Base-by-base conservation (phyloP, 2,329 filamentous ascomycete genomes). In the Ascochyta clinopodiicola region DNA sequence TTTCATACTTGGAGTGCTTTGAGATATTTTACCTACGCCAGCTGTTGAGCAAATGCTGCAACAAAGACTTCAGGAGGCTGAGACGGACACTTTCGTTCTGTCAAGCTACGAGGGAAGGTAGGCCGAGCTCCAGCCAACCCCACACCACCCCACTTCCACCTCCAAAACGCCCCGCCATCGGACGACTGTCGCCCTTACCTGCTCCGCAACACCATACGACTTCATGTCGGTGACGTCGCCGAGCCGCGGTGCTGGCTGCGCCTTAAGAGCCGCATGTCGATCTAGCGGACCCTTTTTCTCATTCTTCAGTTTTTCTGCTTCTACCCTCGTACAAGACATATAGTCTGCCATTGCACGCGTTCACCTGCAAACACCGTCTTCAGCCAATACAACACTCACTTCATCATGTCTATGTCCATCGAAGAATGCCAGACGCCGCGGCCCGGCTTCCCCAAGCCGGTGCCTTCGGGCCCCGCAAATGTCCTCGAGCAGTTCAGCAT, bases 381-480 rank as follows among this genome's bases (percentile, higher is more conserved):
- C 4, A 6, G 22, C 22, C 22, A 24, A 24, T 6, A 24, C 22
- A 24, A 24, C 22, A 24, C 22, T 4, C 22, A 24, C 4, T 6
- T 24, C 44, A 70, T 53, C 2, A 74, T 74, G 71, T 74, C 71
- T 19, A 74, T 73, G 71, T 70, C 69, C 19, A 58, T 73, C 9
- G 66, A 67, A 51, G 71, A 74, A 62, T 63, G 59, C 55, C 63
- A 67, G 27, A 52, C 52, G 24, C 57, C 59, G 2, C 65, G 68
- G 6, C 45, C 64, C 4, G 68, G 69, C 44, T 69, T 67, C 35
- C 65, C 71, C 9, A 68, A 64, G 32, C 63, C 68, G 3, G 54
- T 66, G 6, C 71, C 70, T 0, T 42, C 63, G 25, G 71, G 61
- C 4, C 69, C 70, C 2, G 56, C 27, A 34, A 72, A 73, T 42